Percentiles rank a stretch among this genome's conserved stretches.
These are phyloP conservation scores for Linnemannia schmuckeri DNA, from an alignment of 192 early-diverging fungal genomes.

Conservation along the genomic window DNA sequence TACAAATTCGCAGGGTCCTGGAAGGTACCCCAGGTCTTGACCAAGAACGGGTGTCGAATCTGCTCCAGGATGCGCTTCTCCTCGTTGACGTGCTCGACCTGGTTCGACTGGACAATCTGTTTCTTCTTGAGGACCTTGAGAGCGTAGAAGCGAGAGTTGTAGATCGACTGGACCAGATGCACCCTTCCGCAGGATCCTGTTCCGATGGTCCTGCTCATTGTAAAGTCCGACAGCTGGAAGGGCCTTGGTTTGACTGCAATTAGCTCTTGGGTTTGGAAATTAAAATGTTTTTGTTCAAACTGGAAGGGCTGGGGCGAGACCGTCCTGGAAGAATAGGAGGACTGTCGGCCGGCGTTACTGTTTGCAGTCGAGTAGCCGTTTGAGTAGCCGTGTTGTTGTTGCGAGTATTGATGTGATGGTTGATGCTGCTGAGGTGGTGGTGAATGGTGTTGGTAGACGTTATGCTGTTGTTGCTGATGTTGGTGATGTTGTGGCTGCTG, in stretches of 20 bases:
- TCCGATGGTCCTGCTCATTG: slow-evolving; percentile 89
- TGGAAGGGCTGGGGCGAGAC: slow-evolving; percentile 51
- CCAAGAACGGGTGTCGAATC: slow-evolving; percentile 91
- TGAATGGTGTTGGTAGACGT: slow-evolving; percentile 2
- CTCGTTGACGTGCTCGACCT: slow-evolving; percentile 98
- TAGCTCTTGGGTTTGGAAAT: slow-evolving; percentile 49
- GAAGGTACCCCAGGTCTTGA: slow-evolving; percentile 93
- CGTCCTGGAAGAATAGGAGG: slow-evolving; percentile 6
- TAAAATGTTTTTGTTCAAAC: slow-evolving; percentile 55
- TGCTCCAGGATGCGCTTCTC: slow-evolving; percentile 93
- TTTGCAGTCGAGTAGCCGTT: background rate
- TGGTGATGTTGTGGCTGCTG: slow-evolving; percentile 2
- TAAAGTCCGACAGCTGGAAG: slow-evolving; percentile 81
- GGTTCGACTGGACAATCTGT: slow-evolving; percentile 94
- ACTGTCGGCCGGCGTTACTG: background rate
- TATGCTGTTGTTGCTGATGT: slow-evolving; percentile 2
- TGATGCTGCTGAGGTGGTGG: background rate
- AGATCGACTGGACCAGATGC: slow-evolving; percentile 86
- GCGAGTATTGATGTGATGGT: background rate
- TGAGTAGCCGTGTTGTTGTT: background rate
- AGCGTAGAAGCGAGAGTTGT: slow-evolving; percentile 89
- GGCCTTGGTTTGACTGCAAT: slow-evolving; percentile 49
- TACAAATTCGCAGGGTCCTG: slow-evolving; percentile 92
- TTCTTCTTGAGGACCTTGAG: slow-evolving; percentile 96
- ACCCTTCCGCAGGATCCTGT: slow-evolving; percentile 98